Base-by-base conservation (phyloP, 768 basidiomycete species). In the Leccinum sublutescens region DNA sequence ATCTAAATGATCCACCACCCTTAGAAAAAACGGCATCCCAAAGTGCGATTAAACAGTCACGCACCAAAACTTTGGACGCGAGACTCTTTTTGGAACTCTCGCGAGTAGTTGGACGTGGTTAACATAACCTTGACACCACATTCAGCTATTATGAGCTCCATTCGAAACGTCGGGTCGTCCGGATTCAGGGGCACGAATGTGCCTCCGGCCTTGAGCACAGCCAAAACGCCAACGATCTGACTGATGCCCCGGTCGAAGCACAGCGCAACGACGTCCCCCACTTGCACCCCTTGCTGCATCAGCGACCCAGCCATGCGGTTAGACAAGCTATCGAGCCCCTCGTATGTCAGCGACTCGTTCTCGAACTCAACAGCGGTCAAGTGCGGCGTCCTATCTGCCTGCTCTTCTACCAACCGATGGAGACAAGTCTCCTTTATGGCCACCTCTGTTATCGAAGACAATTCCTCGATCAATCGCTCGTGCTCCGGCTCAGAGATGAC, bases 171-270 rank as follows among this genome's bases (percentile, higher is more conserved):
- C 25, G 73, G 73, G 62, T 74, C 65, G 10, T 75, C 74, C 5
- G 67, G 66, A 54, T 66, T 67, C 55, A 66, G 57, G 1, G 65
- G 65, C n/a, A 66, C 65, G 4, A 66, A 66, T 3, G 55, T 50
- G 12, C 65, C 72, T 43, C 74, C 74, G 10, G 73, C 68, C 55
- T 74, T 74, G 56, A 74, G 65, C 50, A 74, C 69, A 1, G 73
- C 70, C 51, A 74, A 58, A 21, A 73, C 59, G 36, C 63, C 70
- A 9, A 74, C 50, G 14, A 71, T 64, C 23, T 71, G 70, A 52
- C 64, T 63, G 25, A 72, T 66, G 8, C 70, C 70, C 23, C 70
- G 68, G 11, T 71, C 71, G 50, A 71, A 70, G 55, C 70, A 71
- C 15, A 71, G 52, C 4, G 70, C 64, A 17, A 72, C 58, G 23